Conservation (phyloP, 1,284 basidiomycete genomes). For the Baeospora myosura region DNA sequence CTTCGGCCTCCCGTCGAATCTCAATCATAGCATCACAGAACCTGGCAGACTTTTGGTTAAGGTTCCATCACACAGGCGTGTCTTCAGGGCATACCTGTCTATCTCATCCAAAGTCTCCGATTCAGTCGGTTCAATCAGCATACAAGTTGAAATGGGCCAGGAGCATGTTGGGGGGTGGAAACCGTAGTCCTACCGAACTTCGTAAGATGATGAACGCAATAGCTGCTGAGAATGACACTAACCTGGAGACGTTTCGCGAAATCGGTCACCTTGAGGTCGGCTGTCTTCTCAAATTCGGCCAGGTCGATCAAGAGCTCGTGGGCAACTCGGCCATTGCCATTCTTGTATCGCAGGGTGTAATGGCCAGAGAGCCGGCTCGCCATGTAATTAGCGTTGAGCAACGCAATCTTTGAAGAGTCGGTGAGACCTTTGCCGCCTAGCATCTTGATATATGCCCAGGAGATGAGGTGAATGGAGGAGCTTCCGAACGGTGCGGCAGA, state of each 20-base stretch:
- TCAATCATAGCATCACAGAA: slow-evolving; percentile 97
- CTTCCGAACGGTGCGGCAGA: slow-evolving; percentile 92
- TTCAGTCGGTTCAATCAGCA: slow-evolving; percentile 94
- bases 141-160: slow-evolving; percentile 91
- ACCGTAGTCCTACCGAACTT: slow-evolving; percentile 61
- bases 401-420: slow-evolving; percentile 78
- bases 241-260: slow-evolving; percentile 93
- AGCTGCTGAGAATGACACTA: slow-evolving; percentile 12
- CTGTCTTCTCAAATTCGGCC: slow-evolving; percentile 86
- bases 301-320: slow-evolving; percentile 95
- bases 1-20: slow-evolving; percentile 87
- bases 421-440: slow-evolving; percentile 86
- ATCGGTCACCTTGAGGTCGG: slow-evolving; percentile 88
- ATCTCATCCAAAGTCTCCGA: slow-evolving; percentile 88
- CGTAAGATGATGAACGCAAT: neutral
- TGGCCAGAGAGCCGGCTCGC: slow-evolving; percentile 79
- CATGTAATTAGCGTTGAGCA: slow-evolving; percentile 97
- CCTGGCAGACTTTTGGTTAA: too few species aligned
- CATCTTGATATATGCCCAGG: slow-evolving; percentile 99
- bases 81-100: slow-evolving; percentile 49
- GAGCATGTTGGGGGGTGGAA: slow-evolving; percentile 91
- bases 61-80: slow-evolving; percentile 6
- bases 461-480: slow-evolving; percentile 92
- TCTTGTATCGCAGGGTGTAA: slow-evolving; percentile 88
- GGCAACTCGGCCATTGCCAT: slow-evolving; percentile 85